phyloP scores from a whole-genome alignment of 345 rosid genomes.

The Microthlaspi erraticum region DNA sequence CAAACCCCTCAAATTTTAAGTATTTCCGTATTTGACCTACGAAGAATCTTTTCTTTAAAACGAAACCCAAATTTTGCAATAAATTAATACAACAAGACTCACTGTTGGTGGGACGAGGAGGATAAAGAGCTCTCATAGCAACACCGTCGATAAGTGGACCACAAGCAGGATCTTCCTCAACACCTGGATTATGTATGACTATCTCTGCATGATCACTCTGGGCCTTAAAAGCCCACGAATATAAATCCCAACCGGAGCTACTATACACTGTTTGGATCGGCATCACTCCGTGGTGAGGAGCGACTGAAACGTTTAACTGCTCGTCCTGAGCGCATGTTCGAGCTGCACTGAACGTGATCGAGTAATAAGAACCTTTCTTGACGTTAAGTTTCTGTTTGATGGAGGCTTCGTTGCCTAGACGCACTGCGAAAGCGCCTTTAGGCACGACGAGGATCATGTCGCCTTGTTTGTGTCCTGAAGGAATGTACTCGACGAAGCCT shows the following conservation, averaged over 20 bases:
- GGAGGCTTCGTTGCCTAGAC: conserved; percentile 89
- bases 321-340: conserved; percentile 93
- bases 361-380: conserved; percentile 56
- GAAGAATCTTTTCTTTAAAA: not conserved
- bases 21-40: conserved; percentile 16
- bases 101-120: conserved; percentile 66
- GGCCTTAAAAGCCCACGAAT: conserved; percentile 76
- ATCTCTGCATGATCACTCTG: conserved; percentile 48
- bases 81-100: conserved; percentile 6
- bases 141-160: conserved; percentile 83
- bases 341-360: conserved; percentile 84
- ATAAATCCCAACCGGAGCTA: conserved; percentile 81
- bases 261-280: conserved; percentile 83
- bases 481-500: conserved; percentile 84
- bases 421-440: conserved; percentile 70
- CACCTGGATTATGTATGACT: conserved; percentile 79
- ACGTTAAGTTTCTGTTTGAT: conserved; percentile 68
- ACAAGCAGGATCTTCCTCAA: conserved; percentile 86
- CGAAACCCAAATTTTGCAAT: not conserved
- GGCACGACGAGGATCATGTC: conserved; percentile 95
- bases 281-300: conserved; percentile 71
- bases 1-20: not conserved
- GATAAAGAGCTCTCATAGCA: conserved; percentile 63
- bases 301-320: conserved; percentile 66
- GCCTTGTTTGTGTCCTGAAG: conserved; percentile 88